Conservation (phyloP, 345 rosid genomes). For the Limnanthes douglasii region DNA sequence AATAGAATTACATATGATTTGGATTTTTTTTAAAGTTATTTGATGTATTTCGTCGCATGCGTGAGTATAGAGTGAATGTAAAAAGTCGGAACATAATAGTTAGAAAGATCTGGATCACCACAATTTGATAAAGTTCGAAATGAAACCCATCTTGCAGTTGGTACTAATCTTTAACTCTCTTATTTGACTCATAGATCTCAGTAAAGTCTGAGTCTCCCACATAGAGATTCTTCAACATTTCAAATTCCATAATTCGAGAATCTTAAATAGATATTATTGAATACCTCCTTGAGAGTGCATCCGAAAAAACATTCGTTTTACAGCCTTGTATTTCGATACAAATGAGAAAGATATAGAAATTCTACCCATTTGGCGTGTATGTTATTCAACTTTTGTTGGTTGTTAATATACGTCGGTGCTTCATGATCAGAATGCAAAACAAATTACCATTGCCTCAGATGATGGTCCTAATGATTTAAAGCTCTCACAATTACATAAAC, state of each 20-base stretch:
- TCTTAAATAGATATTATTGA: too few species aligned
- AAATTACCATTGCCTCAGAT: not conserved
- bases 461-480: too few species aligned
- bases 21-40: too few species aligned
- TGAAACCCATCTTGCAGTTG: not conserved
- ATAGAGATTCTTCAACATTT: not conserved
- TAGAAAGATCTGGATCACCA: too few species aligned
- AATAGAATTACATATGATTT: too few species aligned
- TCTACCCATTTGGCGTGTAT: not conserved
- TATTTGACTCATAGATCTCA: not conserved
- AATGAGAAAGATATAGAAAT: not conserved
- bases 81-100: too few species aligned
- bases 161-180: not conserved
- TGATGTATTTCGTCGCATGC: too few species aligned
- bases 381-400: not conserved
- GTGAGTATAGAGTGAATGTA: too few species aligned
- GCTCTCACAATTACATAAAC: not conserved
- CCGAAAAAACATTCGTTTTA: too few species aligned
- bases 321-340: too few species aligned
- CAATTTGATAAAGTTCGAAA: too few species aligned
- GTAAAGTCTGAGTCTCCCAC: not conserved
- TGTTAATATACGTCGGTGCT: too few species aligned
- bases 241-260: not conserved
- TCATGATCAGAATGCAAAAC: not conserved
- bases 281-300: not conserved